Percentiles rank a stretch among this genome's conserved stretches.
Evolutionary conservation across 1,284 basidiomycete genomes (phyloP).

Genomic region (Ustilago shanxiensis): DNA sequence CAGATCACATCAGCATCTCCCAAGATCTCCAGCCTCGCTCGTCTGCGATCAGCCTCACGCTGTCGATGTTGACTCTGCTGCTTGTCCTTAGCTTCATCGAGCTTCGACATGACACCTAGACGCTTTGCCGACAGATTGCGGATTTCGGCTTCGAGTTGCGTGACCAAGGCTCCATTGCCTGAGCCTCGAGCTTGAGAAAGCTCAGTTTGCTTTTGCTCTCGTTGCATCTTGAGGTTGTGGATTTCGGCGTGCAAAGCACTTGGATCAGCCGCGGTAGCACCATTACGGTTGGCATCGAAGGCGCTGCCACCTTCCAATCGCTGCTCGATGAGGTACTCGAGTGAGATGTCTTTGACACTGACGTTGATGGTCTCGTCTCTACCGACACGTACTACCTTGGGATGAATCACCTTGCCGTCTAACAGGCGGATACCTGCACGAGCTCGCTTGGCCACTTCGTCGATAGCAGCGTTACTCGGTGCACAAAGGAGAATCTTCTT

Average conservation of each 20-base stretch:
- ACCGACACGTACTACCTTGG: conserved; percentile 91
- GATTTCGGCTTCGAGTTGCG: conserved; percentile 57
- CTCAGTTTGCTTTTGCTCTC: conserved; percentile 56
- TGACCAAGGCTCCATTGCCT: conserved; percentile 23
- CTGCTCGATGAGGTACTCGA: conserved; percentile 74
- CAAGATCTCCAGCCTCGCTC: conserved; percentile 57
- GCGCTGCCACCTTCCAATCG: conserved; percentile 29
- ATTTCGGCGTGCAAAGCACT: conserved; percentile 46
- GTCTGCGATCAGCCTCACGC: conserved; percentile 57
- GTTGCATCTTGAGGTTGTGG: conserved; percentile 53
- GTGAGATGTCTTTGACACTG: conserved; percentile 85
- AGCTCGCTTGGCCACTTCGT: conserved; percentile 91
- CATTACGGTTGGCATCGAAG: conserved; percentile 28
- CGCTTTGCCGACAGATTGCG: conserved; percentile 50
- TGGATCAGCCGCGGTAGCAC: conserved; percentile 27
- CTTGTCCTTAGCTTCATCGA: conserved; percentile 64
- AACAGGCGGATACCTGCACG: conserved; percentile 81
- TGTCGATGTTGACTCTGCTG: conserved; percentile 55
- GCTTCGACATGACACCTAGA: conserved; percentile 49
- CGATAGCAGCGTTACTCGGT: conserved; percentile 97
- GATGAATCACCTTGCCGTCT: conserved; percentile 75
- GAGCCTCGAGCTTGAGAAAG: conserved; percentile 43
- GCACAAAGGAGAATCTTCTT: conserved; percentile 93
- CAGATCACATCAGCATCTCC: conserved; percentile 88
- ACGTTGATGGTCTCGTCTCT: conserved; percentile 82